Evolutionary conservation across 345 rosid genomes (phyloP).

Genomic region (Tarenaya hassleriana): DNA sequence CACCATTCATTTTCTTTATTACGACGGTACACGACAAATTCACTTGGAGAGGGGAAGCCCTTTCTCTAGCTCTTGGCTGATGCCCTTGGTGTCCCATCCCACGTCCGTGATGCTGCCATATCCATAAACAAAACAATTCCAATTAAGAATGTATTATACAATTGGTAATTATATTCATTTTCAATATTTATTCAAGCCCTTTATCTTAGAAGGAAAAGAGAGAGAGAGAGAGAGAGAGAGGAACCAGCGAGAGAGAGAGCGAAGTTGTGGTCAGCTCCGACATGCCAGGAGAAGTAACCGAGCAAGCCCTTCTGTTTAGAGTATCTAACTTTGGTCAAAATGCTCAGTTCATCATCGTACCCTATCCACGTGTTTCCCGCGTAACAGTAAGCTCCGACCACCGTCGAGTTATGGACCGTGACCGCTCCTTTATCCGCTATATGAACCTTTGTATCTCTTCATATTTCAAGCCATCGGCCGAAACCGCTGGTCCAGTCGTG

Average conservation of each 20-base stretch:
- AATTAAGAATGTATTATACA: neutral
- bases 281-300: slow-evolving; percentile 79
- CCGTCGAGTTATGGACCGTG: slow-evolving; percentile 34
- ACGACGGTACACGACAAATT: too few relatives aligned
- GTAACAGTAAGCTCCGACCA: slow-evolving; percentile 46
- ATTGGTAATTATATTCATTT: too few relatives aligned
- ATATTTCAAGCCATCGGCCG: slow-evolving; percentile 29
- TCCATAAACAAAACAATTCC: too few relatives aligned
- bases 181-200: too few relatives aligned
- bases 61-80: too few relatives aligned
- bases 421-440: slow-evolving; percentile 33
- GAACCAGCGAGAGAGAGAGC: slow-evolving; percentile 37
- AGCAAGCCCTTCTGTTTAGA: slow-evolving; percentile 43
- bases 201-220: too few relatives aligned
- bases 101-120: too few relatives aligned
- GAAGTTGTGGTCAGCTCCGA: slow-evolving; percentile 45
- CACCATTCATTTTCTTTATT: too few relatives aligned
- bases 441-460: slow-evolving; percentile 31
- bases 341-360: slow-evolving; percentile 43
- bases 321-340: slow-evolving; percentile 41
- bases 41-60: too few relatives aligned
- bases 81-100: too few relatives aligned
- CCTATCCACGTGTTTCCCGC: slow-evolving; percentile 54
- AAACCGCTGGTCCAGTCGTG: slow-evolving; percentile 31
- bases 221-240: too few relatives aligned